Base-by-base conservation (phyloP, 2,329 filamentous ascomycete genomes). In the Scopulariopsis brevicaulis region DNA sequence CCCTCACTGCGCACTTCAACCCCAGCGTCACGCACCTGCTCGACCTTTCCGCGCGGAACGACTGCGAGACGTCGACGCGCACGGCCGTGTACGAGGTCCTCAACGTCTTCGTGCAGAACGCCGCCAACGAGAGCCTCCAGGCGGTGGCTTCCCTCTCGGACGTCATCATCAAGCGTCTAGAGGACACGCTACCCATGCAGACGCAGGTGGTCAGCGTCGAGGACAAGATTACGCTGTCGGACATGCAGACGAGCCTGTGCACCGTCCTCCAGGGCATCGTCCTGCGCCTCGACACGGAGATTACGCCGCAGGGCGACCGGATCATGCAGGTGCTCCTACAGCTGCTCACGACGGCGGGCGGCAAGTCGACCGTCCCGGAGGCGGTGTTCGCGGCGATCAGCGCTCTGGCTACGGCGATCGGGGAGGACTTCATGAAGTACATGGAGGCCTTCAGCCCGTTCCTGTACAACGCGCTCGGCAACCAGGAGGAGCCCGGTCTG, bases 71-170 rank as follows among this genome's bases (percentile, higher is more conserved):
- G 62, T 84, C 92, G 62, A 86, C 97, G 25, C 88, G 94, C 64
- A 97, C 93, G 59, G 95, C 94, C 57, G 90, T 94, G 10, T 99
- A 99, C 70, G 94, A 99, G 72, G 94, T 99, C 24, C 84, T 99
- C 60, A 96, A 95, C 73, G 86, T 91, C 0, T 99, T 97, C 66
- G 89, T 97, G 57, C 87, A 87, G 67, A 96, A 95, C 69, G 84
- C 93, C 58, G 94, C 92, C 25, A 86, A 87, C 60, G 91, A 96
- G 67, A 95, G 89, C 70, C 78, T 96, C 64, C 78, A 80, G 53
- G 80, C 92, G 60, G 84, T 99, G 66, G 92, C 87, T 28, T 84
- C 84, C 46, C 81, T 99, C 20, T 94, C 90, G 4, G 86, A 90
- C 60, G 88, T 97, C 58, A 88, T 96, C 63, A 83, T 99, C 61